phyloP scores from a whole-genome alignment of 306 rosid species.

The Casuarina glauca region DNA sequence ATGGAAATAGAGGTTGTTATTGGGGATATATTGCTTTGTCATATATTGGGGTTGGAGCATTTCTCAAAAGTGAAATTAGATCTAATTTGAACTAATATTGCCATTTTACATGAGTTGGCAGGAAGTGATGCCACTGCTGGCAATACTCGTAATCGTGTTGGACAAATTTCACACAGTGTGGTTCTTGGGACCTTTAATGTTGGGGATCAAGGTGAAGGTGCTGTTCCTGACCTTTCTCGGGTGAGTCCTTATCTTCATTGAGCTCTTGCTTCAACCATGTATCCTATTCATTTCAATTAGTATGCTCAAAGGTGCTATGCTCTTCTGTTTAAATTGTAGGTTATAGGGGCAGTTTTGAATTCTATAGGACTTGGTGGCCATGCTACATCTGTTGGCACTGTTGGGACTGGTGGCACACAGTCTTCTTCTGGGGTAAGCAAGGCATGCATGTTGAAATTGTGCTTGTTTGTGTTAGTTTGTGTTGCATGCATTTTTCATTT shows the following conservation, averaged over 20 bases:
- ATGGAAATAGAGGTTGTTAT: slow-evolving; percentile 41
- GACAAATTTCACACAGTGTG: slow-evolving; percentile 94
- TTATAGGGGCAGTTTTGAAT: slow-evolving; percentile 89
- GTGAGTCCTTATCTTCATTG: slow-evolving; percentile 40
- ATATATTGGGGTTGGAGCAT: background rate
- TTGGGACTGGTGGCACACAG: slow-evolving; percentile 45
- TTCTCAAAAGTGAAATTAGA: slow-evolving; percentile 4
- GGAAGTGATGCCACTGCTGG: slow-evolving; percentile 65
- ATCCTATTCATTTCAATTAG: slow-evolving; percentile 8
- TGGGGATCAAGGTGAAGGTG: slow-evolving; percentile 90
- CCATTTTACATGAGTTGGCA: slow-evolving; percentile 33
- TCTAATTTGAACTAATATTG: slow-evolving; percentile 18
- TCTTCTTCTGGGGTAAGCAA: slow-evolving; percentile 57
- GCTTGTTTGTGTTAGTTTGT: background rate
- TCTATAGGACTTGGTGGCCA: slow-evolving; percentile 82
- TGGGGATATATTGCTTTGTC: slow-evolving; percentile 12
- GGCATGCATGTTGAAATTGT: slow-evolving; percentile 21
- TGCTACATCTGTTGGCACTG: slow-evolving; percentile 41
- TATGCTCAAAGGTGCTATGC: slow-evolving; percentile 10
- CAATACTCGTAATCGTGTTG: slow-evolving; percentile 67
- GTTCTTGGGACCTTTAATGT: slow-evolving; percentile 94
- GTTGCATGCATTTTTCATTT: slow-evolving; percentile 6
- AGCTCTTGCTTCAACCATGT: slow-evolving; percentile 10
- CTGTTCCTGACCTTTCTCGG: slow-evolving; percentile 79
- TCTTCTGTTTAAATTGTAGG: slow-evolving; percentile 45